A percentile compares a stretch with the other conserved stretches of the same genome.
Conservation (phyloP, 768 basidiomycete species). For the Asterophora parasitica region DNA sequence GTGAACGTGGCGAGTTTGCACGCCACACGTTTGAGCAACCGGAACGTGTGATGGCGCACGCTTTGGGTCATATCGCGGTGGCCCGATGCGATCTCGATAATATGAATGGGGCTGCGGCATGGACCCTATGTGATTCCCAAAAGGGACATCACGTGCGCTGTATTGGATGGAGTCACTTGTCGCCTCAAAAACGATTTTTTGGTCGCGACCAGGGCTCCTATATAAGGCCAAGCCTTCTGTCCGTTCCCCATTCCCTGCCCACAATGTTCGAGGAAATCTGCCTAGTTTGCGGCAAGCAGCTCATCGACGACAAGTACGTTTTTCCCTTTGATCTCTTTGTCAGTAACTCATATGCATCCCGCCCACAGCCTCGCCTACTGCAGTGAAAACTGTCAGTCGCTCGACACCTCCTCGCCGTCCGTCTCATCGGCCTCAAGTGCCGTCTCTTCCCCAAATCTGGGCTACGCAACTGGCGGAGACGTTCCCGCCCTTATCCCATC, state of each 20-base stretch:
- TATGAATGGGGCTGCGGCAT: slow-evolving; percentile 19
- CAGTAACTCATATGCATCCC: slow-evolving; percentile 15
- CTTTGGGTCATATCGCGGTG: slow-evolving; percentile 12
- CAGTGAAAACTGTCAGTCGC: slow-evolving; percentile 59
- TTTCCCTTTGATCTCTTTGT: slow-evolving; percentile 15
- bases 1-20: slow-evolving; percentile 4
- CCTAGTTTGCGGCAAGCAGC: slow-evolving; percentile 63
- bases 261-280: slow-evolving; percentile 79
- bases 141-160: slow-evolving; percentile 16
- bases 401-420: slow-evolving; percentile 62
- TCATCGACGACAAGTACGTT: slow-evolving; percentile 58
- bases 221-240: slow-evolving; percentile 25
- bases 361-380: slow-evolving; percentile 59
- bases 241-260: slow-evolving; percentile 9
- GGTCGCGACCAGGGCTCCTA: slow-evolving; percentile 32
- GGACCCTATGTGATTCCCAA: slow-evolving; percentile 11
- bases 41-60: slow-evolving; percentile 29
- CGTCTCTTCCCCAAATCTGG: slow-evolving; percentile 62
- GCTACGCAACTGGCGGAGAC: slow-evolving; percentile 49
- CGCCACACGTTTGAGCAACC: slow-evolving; percentile 26
- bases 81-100: background rate
- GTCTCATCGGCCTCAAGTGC: slow-evolving; percentile 64
- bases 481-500: slow-evolving; percentile 66
- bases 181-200: slow-evolving; percentile 30
- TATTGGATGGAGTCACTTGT: slow-evolving; percentile 28